These are phyloP conservation scores for Fraxinus platypoda DNA, from an alignment of 305 asterid genomes.

Conservation along the genomic window DNA sequence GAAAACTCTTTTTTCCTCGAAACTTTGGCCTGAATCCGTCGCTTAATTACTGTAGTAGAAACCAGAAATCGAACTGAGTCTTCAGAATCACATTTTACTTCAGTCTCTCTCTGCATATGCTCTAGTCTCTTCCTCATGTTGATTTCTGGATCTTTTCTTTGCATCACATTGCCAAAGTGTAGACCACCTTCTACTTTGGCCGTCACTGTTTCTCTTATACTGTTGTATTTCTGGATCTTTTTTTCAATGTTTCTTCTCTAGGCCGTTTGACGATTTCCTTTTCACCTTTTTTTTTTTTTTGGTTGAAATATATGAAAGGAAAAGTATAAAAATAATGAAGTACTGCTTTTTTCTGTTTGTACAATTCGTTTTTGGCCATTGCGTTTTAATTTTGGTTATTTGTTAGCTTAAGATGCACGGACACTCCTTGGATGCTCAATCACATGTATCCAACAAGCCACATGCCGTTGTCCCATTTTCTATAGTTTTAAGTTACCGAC, in stretches of 20 bases:
- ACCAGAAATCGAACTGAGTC: neutral
- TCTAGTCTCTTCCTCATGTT: neutral
- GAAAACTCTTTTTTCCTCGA: neutral
- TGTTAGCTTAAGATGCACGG: neutral
- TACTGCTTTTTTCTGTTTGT: neutral
- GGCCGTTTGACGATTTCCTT: neutral
- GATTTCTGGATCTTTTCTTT: neutral
- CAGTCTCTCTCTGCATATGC: neutral
- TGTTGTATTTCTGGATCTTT: neutral
- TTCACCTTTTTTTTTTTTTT: too few species aligned
- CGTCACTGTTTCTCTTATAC: neutral
- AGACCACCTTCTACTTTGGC: neutral
- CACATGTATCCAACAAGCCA: neutral
- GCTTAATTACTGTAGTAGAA: neutral
- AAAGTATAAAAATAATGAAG: too few species aligned
- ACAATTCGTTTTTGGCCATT: neutral
- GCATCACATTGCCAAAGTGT: neutral
- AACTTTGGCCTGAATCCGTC: neutral
- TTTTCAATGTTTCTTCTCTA: neutral
- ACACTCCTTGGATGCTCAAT: neutral
- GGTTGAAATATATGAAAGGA: neutral
- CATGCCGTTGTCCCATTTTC: neutral
- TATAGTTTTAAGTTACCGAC: neutral
- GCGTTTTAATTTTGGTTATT: neutral
- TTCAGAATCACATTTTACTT: neutral